These are phyloP conservation scores for Gossypium mustelinum DNA, from an alignment of 345 rosid species.

Conservation along the genomic window DNA sequence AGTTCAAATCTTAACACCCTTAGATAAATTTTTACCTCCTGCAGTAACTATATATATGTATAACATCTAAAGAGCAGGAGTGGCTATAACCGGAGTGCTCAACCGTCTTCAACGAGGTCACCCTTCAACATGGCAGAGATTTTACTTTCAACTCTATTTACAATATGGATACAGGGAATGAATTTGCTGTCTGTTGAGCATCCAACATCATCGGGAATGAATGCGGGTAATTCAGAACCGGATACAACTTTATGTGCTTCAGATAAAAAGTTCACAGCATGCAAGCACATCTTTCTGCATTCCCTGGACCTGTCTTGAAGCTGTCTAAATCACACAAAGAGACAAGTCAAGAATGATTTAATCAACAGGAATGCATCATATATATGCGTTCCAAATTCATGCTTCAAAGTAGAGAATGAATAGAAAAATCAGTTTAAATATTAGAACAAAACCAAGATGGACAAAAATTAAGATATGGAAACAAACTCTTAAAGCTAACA, in stretches of 20 bases:
- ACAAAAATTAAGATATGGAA: background rate
- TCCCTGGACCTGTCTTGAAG: constrained; percentile 27
- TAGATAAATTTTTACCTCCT: constrained; percentile 5
- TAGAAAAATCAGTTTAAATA: background rate
- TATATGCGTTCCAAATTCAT: background rate
- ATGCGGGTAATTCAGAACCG: constrained; percentile 12
- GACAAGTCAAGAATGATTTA: background rate
- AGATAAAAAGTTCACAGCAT: constrained; percentile 21
- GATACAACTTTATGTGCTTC: constrained; percentile 22
- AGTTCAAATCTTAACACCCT: constrained; percentile 13
- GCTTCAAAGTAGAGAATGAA: constrained; percentile 3
- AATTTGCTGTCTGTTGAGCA: background rate
- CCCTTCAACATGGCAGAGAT: constrained; percentile 20
- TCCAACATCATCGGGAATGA: constrained; percentile 16
- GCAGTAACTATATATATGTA: background rate
- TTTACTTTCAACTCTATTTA: constrained; percentile 13
- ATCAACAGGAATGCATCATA: background rate
- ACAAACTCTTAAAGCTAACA: background rate
- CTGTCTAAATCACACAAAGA: constrained; percentile 12
- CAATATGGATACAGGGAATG: constrained; percentile 15
- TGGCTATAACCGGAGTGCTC: constrained; percentile 9
- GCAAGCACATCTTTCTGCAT: constrained; percentile 49
- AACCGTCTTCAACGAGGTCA: constrained; percentile 41
- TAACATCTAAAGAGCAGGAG: constrained; percentile 14
- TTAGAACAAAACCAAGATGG: background rate